Evolutionary conservation across 2,329 filamentous ascomycete genomes (phyloP), one percentile per base, ranked within the genome.

Genomic region (Chalara sp.): DNA sequence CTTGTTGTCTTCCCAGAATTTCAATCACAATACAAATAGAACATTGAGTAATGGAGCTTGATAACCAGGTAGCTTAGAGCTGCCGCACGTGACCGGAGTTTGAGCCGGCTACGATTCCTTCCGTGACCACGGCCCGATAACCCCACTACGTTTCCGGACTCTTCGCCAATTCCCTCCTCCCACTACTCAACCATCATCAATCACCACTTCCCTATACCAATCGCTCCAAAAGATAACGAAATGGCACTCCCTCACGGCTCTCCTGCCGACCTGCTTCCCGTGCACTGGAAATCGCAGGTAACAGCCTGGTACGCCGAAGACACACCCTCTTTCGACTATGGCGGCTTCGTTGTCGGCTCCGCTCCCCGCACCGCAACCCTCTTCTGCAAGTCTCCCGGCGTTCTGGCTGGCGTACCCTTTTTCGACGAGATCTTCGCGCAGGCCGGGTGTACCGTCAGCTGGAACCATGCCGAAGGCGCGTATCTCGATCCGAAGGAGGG

Each of bases 291-390:
- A 68, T 78, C 83, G 46, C 80, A 84, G 58, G 81, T 96, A 56
- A 80, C 84, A 29, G 72, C 80, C 63, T 99, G 93, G 93, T 85
- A 96, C 11, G 87, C 90, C 63, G 93, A 99, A 72, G 93, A 99
- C 72, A 95, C 90, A 3, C 93, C 93, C 5, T 93, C 89, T 48
- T 92, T 96, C 71, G 93, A 99, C 76, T 96, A 96, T 68, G 93
- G 89, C 63, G 93, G 93, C 54, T 99, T 95, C 69, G 93, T 99
- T 6, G 93, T 99, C 29, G 93, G 93, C 56, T 81, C 87, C 39
- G 72, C 71, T 31, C 69, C 72, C 6, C 79, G 80, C 52, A 80
- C 76, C 11, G 84, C 84, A 21, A 86, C 80, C 5, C 76, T 88
- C 39, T 85, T 79, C 70, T 81, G 77, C 54, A 88, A 87, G 67